Percentiles rank a stretch among this genome's conserved stretches.
Evolutionary conservation across 208 protist genomes (phyloP).

Genomic region (Trypanosoma brucei): DNA sequence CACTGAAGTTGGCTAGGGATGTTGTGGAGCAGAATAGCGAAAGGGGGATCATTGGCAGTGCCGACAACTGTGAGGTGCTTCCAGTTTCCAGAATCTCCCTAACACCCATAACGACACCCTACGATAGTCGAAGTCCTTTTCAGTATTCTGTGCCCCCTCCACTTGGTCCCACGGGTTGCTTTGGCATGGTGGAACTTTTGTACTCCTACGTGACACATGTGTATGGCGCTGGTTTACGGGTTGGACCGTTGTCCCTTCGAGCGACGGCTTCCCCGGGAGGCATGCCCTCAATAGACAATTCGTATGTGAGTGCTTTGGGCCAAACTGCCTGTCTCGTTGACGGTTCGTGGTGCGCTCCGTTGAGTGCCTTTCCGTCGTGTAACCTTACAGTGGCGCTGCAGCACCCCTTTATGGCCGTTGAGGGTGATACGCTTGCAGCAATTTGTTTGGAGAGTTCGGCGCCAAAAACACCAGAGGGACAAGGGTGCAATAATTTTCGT

Average conservation of each 20-base stretch:
- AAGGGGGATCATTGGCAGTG: neutral
- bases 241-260: conserved; percentile 19
- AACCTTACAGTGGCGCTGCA: conserved; percentile 9
- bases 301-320: neutral
- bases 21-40: neutral
- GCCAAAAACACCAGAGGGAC: neutral
- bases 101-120: neutral
- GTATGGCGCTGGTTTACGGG: conserved; percentile 7
- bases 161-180: neutral
- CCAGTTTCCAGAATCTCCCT: neutral
- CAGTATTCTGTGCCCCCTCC: neutral
- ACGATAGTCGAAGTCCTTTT: neutral
- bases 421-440: conserved; percentile 15
- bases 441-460: conserved; percentile 2
- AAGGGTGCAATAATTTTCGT: conserved; percentile 1
- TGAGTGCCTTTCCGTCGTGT: neutral
- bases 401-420: conserved; percentile 10
- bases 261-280: neutral
- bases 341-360: conserved; percentile 1
- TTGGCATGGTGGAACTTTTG: conserved; percentile 20
- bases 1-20: conserved; percentile 16
- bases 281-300: neutral
- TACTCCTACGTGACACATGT: conserved; percentile 3
- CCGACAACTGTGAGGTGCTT: neutral
- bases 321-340: conserved; percentile 10